Evolutionary conservation across 371 early-diverging fungal genomes (phyloP).

Genomic region (Blakeslea trispora): DNA sequence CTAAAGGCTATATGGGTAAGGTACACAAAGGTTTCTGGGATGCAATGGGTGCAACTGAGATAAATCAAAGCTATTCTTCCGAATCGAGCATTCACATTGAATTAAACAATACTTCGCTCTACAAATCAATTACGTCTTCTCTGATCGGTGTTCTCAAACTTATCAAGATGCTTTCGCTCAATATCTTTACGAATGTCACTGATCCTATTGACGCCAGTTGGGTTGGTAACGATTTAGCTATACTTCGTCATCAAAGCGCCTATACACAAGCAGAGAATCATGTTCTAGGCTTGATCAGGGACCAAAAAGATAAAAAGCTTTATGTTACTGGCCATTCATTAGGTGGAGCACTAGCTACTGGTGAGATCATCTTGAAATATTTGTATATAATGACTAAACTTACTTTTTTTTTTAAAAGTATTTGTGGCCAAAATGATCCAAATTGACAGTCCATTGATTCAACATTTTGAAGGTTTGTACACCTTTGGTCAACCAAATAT

Average conservation of each 20-base stretch:
- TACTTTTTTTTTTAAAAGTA: too few relatives aligned
- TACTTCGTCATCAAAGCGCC: conserved; percentile 30
- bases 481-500: conserved; percentile 59
- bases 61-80: neutral
- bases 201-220: conserved; percentile 52
- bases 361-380: conserved; percentile 8
- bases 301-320: conserved; percentile 21
- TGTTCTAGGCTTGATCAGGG: conserved; percentile 23
- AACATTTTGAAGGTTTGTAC: conserved; percentile 54
- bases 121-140: conserved; percentile 33
- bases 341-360: conserved; percentile 45
- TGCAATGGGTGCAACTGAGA: conserved; percentile 48
- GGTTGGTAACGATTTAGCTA: conserved; percentile 27
- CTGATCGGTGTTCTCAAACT: conserved; percentile 29
- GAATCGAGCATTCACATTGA: conserved; percentile 28
- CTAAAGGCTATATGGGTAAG: conserved; percentile 36
- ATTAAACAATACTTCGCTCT: conserved; percentile 33
- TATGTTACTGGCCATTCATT: conserved; percentile 45
- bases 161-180: conserved; percentile 25
- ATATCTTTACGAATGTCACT: conserved; percentile 38
- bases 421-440: conserved; percentile 63
- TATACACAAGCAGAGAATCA: conserved; percentile 40
- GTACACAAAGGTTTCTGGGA: conserved; percentile 61
- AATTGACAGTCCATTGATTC: conserved; percentile 43
- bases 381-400: too few relatives aligned